These are phyloP conservation scores for Ehretia macrophylla DNA, from an alignment of 257 asterid species.

Conservation along the genomic window DNA sequence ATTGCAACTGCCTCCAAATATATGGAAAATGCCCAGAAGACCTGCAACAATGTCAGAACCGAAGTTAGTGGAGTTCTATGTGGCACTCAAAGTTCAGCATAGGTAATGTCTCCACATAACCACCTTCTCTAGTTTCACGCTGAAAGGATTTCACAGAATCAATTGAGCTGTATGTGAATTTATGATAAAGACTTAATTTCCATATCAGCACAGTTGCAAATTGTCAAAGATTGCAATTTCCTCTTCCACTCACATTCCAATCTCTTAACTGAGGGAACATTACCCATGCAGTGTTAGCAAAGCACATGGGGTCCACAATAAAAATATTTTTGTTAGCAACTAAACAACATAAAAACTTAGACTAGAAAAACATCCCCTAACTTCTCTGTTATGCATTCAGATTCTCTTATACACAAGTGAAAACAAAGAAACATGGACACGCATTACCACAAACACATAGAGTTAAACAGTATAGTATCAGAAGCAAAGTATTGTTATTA, in stretches of 20 bases:
- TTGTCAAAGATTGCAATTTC: not conserved
- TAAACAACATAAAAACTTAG: too few relatives aligned
- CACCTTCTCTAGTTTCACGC: not conserved
- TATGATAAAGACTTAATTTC: not conserved
- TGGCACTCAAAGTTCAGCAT: not conserved
- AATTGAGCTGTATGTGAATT: not conserved
- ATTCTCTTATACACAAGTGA: not conserved
- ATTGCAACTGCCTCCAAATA: slow-evolving; percentile 80
- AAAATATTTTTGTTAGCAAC: not conserved
- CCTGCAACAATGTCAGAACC: slow-evolving; percentile 33
- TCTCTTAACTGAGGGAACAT: too few relatives aligned
- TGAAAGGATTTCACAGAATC: not conserved
- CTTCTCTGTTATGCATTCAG: not conserved
- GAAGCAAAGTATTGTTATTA: too few relatives aligned
- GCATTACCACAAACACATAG: too few relatives aligned
- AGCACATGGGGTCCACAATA: not conserved
- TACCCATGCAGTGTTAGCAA: not conserved
- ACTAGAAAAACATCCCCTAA: not conserved
- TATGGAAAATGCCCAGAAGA: slow-evolving; percentile 86
- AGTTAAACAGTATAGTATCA: too few relatives aligned
- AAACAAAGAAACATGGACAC: too few relatives aligned
- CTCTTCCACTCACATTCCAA: not conserved
- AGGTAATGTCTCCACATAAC: not conserved
- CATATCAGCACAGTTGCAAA: not conserved
- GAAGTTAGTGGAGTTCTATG: not conserved